These are phyloP conservation scores for Penicillium tannophilum DNA, from an alignment of 495 filamentous ascomycete genomes.

Conservation along the genomic window DNA sequence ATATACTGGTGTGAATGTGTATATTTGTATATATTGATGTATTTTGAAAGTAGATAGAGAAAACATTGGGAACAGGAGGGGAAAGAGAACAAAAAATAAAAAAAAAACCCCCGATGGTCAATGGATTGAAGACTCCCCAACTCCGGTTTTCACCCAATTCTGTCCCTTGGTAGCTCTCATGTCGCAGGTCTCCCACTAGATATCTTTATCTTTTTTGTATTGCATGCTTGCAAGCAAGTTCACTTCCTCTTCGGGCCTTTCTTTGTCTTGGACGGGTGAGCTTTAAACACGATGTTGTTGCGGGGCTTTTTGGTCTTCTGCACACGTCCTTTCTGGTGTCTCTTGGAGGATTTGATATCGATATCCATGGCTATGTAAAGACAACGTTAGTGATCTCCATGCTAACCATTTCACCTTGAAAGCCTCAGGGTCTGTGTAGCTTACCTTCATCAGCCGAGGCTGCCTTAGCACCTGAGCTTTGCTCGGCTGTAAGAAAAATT, in stretches of 20 bases:
- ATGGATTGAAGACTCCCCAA: not conserved
- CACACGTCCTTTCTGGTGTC: slow-evolving; percentile 33
- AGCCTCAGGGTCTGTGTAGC: not conserved
- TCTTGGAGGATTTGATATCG: slow-evolving; percentile 29
- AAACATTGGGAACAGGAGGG: not conserved
- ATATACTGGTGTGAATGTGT: too few species aligned
- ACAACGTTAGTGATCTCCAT: not conserved
- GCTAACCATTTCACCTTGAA: not conserved
- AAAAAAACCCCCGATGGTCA: not conserved
- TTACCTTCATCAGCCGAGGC: slow-evolving; percentile 31
- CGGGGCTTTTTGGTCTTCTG: slow-evolving; percentile 47
- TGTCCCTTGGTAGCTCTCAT: not conserved
- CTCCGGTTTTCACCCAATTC: not conserved
- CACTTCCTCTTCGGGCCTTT: slow-evolving; percentile 37
- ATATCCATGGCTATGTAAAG: slow-evolving; percentile 41
- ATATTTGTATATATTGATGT: not conserved
- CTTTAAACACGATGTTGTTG: slow-evolving; percentile 47
- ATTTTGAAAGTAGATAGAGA: not conserved
- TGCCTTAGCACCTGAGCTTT: slow-evolving; percentile 20
- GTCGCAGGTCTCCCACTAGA: not conserved
- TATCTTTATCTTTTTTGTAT: not conserved
- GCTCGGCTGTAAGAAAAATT: slow-evolving; percentile 17
- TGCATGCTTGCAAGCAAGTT: not conserved
- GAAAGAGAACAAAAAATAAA: not conserved
- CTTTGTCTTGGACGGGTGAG: slow-evolving; percentile 31